Conservation (phyloP, 495 filamentous ascomycete genomes). For the Chaetomium tenue region DNA sequence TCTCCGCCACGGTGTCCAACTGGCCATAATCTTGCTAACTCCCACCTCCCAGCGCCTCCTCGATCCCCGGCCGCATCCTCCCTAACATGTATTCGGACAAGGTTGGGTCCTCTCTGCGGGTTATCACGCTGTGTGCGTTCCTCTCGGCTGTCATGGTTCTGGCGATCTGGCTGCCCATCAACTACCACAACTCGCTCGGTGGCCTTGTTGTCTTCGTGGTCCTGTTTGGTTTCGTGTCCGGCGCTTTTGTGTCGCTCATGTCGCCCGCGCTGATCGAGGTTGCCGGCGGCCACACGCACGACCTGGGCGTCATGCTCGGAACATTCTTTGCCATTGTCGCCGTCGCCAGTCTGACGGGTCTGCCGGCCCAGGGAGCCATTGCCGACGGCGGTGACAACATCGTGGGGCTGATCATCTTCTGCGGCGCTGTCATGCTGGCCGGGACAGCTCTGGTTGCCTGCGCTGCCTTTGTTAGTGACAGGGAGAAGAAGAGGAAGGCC, state of each 20-base stretch:
- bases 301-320: constrained; percentile 2
- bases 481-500: not conserved
- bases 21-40: not conserved
- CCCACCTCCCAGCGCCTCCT: not conserved
- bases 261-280: constrained; percentile 10
- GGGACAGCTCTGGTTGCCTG: not conserved
- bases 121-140: not conserved
- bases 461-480: not conserved
- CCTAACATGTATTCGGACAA: constrained; percentile 5
- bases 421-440: constrained; percentile 1
- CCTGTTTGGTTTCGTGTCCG: not conserved
- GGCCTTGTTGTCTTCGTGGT: not conserved
- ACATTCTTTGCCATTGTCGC: constrained; percentile 8
- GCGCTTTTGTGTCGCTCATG: constrained; percentile 9
- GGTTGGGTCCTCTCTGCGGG: constrained; percentile 5
- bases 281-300: constrained; percentile 2
- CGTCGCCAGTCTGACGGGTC: constrained; percentile 5
- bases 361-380: constrained; percentile 1
- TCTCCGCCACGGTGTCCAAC: not conserved
- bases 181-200: not conserved
- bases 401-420: not conserved
- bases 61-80: constrained; percentile 6
- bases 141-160: not conserved
- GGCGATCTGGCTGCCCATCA: constrained; percentile 5
- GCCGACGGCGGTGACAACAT: not conserved